Conservation (phyloP, 208 protist species). For the Porcisia deanei region DNA sequence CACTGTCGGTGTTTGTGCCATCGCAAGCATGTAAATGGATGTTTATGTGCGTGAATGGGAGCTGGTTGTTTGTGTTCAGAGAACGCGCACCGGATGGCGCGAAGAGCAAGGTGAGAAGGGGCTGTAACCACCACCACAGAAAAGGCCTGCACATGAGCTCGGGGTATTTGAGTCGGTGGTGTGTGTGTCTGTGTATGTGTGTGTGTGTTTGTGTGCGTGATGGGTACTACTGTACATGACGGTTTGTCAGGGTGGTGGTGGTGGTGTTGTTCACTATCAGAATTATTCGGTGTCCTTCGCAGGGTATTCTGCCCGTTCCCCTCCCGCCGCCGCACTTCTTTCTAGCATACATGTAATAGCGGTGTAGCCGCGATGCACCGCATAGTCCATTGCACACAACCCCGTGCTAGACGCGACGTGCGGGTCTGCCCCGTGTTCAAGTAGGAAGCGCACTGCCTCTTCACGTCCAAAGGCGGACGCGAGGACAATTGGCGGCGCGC, state of each 20-base stretch:
- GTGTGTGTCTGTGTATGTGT: not conserved
- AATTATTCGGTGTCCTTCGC: not conserved
- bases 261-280: too few relatives aligned
- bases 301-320: not conserved
- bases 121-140: not conserved
- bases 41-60: too few relatives aligned
- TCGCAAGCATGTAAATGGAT: too few relatives aligned
- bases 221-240: not conserved
- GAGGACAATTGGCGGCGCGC: conserved; percentile 72
- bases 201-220: not conserved
- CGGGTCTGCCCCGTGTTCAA: conserved; percentile 57
- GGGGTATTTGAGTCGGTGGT: too few relatives aligned
- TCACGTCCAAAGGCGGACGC: conserved; percentile 80
- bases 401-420: conserved; percentile 53
- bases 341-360: conserved; percentile 54
- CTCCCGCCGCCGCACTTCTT: not conserved
- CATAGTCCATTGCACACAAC: conserved; percentile 70
- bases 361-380: conserved; percentile 60
- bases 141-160: too few relatives aligned
- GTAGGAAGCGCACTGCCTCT: conserved; percentile 65
- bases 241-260: not conserved
- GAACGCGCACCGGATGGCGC: too few relatives aligned
- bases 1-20: too few relatives aligned
- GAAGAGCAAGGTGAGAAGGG: too few relatives aligned
- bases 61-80: too few relatives aligned